Evolutionary conservation across 2,329 filamentous ascomycete species (phyloP).

Genomic region (Lasiodiplodia sp.): DNA sequence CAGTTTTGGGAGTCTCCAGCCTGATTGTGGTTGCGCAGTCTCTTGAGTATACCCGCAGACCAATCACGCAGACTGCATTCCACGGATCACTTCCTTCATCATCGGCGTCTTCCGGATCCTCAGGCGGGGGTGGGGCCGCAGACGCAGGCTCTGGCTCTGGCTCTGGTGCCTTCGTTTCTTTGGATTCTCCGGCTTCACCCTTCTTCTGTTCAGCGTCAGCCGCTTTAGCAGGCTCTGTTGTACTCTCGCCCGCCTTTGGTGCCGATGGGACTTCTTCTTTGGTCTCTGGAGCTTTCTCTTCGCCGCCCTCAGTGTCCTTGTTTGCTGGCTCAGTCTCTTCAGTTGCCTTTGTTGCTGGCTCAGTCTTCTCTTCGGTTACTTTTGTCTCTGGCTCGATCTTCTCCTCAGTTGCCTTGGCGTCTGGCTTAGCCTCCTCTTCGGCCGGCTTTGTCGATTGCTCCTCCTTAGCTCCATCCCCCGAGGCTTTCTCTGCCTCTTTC

Average conservation of each 20-base stretch:
- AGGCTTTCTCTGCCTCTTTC: background rate
- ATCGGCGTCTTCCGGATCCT: constrained; percentile 45
- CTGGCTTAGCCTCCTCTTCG: background rate
- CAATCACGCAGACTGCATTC: constrained; percentile 68
- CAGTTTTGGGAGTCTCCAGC: constrained; percentile 53
- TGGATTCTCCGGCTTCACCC: background rate
- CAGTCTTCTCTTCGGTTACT: background rate
- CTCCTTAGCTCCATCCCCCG: background rate
- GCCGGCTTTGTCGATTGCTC: background rate
- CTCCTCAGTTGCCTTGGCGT: background rate
- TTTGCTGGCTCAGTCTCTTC: background rate
- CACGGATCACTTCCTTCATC: constrained; percentile 61
- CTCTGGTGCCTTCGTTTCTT: constrained; percentile 19
- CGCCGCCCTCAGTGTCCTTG: background rate
- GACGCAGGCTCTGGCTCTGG: constrained; percentile 22
- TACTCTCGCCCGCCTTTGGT: background rate
- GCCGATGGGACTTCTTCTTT: background rate
- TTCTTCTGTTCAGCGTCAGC: background rate
- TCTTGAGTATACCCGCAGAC: constrained; percentile 64
- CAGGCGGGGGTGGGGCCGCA: background rate
- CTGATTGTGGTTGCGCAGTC: constrained; percentile 59
- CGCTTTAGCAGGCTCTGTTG: background rate
- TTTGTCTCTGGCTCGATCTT: background rate
- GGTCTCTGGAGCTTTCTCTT: background rate
- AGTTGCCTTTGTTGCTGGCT: background rate